Conservation (phyloP, 192 early-diverging fungal species). For the Gamsiella multidivaricata region DNA sequence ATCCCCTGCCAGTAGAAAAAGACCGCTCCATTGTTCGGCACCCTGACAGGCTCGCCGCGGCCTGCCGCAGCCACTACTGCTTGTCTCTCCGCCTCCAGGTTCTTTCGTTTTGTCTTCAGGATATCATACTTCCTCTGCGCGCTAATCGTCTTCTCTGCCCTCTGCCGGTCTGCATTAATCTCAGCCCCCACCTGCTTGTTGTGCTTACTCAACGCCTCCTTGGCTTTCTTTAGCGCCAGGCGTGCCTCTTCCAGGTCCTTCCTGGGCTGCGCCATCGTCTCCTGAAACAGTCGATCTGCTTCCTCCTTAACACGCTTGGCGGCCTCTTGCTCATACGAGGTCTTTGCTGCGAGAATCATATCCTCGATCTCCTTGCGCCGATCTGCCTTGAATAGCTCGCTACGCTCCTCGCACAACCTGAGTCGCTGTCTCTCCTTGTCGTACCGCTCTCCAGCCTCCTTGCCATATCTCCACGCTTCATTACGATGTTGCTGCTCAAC, state of each 20-base stretch:
- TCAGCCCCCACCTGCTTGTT: background rate
- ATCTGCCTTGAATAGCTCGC: no score
- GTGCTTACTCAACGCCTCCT: no score
- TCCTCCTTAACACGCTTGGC: background rate
- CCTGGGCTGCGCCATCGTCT: background rate
- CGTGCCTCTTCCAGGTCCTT: background rate
- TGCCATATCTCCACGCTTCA: no score
- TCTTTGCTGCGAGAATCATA: no score
- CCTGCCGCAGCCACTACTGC: background rate
- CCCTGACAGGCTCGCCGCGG: background rate
- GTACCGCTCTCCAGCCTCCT: no score
- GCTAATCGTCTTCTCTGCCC: no score
- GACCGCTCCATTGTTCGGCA: background rate
- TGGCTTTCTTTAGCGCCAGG: background rate
- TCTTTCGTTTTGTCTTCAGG: background rate
- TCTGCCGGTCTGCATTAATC: background rate
- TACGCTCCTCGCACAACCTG: no score
- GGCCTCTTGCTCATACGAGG: background rate
- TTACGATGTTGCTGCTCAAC: no score
- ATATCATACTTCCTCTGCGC: no score
- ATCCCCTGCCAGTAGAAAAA: constrained; percentile 31
- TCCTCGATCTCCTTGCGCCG: no score
- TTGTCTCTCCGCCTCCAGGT: constrained; percentile 5
- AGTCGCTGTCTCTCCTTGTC: no score
- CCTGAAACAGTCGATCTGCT: background rate